Evolutionary conservation across 2,329 filamentous ascomycete genomes (phyloP), one percentile per base, ranked within the genome.

Genomic region (Coniochaeta ligniaria): DNA sequence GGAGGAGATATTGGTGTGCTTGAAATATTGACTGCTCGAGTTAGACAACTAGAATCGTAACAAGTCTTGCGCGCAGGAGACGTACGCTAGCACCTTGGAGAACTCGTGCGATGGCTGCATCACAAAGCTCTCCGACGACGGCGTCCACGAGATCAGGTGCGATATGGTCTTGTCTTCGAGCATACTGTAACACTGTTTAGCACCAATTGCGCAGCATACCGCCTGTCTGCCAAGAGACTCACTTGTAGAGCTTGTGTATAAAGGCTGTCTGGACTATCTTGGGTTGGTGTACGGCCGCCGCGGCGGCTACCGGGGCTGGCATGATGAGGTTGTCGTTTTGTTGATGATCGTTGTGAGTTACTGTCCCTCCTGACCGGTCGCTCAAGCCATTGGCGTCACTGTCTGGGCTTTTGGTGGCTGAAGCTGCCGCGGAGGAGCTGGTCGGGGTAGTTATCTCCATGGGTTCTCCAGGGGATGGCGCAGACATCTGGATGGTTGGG

Each of bases 221-320:
- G 59, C 55, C 35, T 47, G 54, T 2, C 36, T 12, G 24, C 20
- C 22, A 20, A 35, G 60, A 61, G 41, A 41, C 61, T 88, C 71
- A 97, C 93, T 96, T 97, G 81, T 98, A 99, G 38, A 99, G 85
- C 76, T 99, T 99, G 75, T 99, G 95, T 66, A 99, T 98, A 71
- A 99, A 99, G 24, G 95, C 95, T 12, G 95, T 98, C 77, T 99
- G 95, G 17, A 98, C 92, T 52, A 97, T 94, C 77, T 99, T 99
- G 62, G 95, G 93, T 72, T 96, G 93, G 71, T 96, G 92, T 59
- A 93, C 88, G 56, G 89, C 89, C 6, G 89, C 86, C 1, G 87
- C 86, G 22, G 88, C 87, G n/a, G 80, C 76, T 2, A 79, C 75
- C 17, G 80, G 81, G 24, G 81, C 80, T 36, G 80, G 75, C 80